Base-by-base conservation (phyloP, 352 stramenopile species). In the Globisporangium cystogenes region DNA sequence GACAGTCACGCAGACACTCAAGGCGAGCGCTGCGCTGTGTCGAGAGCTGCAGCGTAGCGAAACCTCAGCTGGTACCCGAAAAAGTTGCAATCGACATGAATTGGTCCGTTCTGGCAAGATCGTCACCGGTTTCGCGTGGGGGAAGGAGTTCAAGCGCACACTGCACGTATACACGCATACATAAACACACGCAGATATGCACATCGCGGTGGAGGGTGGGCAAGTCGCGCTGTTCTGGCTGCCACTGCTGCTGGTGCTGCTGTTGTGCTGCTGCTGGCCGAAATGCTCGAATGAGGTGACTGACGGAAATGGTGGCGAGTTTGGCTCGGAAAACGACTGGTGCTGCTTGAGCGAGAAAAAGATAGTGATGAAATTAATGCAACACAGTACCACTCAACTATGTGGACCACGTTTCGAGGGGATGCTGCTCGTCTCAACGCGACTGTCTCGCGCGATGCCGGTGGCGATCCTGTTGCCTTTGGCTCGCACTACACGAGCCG, bases 31-130 rank as follows among this genome's bases (percentile, higher is more conserved):
- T 6, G 7, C 29, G 26, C 26, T 5, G 14, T 18, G 33, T 39
- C 33, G 33, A 16, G 12, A 39, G 33, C 33, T 39, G 58, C 42
- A n/a, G n/a, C n/a, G n/a, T 62, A 45, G 55, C 37, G 64, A 90
- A 87, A 79, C 77, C 80, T 90, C 77, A 86, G 80, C 44, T 88
- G 80, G 80, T 90, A 90, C 80, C 80, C 80, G 80, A 90, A 90
- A 90, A 86, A 81, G 65, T 86, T 88, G 80, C 75, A 89, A 91
- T 91, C 80, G 80, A 84, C 80, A 85, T 91, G 77, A 87, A 89
- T 89, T 91, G 77, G 77, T 91, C 77, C 80, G 80, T 86, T 83
- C 55, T 62, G 76, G 80, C 75, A 79, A 61, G 40, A 82, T 87
- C 75, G 64, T 90, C 80, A 90, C 57, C 68, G 80, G 76, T 74